Evolutionary conservation across 805 yeast genomes (phyloP), one percentile per base, ranked within the genome.

Genomic region (Ogataea polymorpha): DNA sequence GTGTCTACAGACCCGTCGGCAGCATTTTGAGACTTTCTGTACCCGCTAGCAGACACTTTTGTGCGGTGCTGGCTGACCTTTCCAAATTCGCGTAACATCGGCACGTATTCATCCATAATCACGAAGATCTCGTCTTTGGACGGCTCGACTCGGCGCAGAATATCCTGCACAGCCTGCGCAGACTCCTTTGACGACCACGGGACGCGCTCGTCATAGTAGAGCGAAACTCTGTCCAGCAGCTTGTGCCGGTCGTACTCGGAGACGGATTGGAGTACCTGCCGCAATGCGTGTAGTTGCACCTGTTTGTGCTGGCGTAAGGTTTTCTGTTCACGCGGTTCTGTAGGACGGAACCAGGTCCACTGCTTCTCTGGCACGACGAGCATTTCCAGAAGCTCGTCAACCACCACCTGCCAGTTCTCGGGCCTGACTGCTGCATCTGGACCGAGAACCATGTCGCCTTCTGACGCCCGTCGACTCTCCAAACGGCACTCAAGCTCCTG

Each of bases 31-130:
- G 35, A 15, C 26, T 35, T 38, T 27, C 40, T 42, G 37, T 39
- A 44, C 6, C 56, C 58, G 17, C 49, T 31, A 2, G 24, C 32
- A 6, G 51, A 48, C 21, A 54, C 33, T 15, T 33, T 32, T 4
- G 50, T 35, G 3, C 31, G 31, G 6, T 23, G 36, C 15, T 31
- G 23, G 15, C 45, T 45, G n/a, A 35, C 35, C 13, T 30, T 23
- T 30, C 32, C 34, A 12, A 53, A n/a, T 16, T 40, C 32, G 18
- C 39, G 32, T 13, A 51, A 39, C 26, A 35, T 34, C 6, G 43
- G 39, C 6, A 40, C 32, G 8, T 24, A 29, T 6, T 14, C 6
- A 8, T 31, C 11, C 27, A 49, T 9, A 10, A 42, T 11, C 17
- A 18, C 21, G 11, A 25, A 6, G 7, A 41, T 11, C 13, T 30